Base-by-base conservation (phyloP, 1,284 basidiomycete genomes). In the Cryptococcus deneoformans region DNA sequence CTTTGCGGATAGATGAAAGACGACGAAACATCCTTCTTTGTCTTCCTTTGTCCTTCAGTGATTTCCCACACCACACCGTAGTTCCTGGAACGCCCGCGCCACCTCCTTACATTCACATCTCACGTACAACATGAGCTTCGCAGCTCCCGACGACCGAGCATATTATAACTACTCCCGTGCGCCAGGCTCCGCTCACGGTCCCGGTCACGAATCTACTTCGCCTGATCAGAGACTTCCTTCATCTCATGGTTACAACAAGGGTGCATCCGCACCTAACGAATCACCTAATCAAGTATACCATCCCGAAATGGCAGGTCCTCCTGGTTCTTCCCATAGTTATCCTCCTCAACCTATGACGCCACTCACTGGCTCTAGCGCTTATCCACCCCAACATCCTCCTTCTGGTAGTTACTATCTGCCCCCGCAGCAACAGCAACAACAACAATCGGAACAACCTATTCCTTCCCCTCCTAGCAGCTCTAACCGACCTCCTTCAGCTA, bases 301-400 rank as follows among this genome's bases (percentile, higher is more conserved):
- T 2, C 61, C 60, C 56, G 67, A 70, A 35, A 52, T 67, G 40
- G 60, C 52, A 16, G 57, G 65, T 20, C 64, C 65, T 9, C 66
- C 71, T n/a, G 68, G 67, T 6, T 67, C 70, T 7, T 68, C 69
- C 35, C 70, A 72, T 56, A 68, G 69, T 34, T 71, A 71, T 57
- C 67, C 71, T 20, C 63, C 70, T n/a, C 62, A 67, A 16, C 69
- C 68, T 3, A 67, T 71, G 35, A 69, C 71, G 5, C 70, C 69
- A 6, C 52, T 73, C 49, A 71, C 64, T 52, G 70, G 67, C 6
- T 61, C 64, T 2, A 52, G 56, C 1, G 52, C 55, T n/a, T 70
- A 70, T 53, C 72, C 70, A 14, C 69, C 67, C 47, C 71, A 62
- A 49, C 63, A 61, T 35, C 67, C 61, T 10, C 56, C 57, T 4